phyloP scores from a whole-genome alignment of 1,139 yeast genomes.

The Debaryomyces subglobosus region DNA sequence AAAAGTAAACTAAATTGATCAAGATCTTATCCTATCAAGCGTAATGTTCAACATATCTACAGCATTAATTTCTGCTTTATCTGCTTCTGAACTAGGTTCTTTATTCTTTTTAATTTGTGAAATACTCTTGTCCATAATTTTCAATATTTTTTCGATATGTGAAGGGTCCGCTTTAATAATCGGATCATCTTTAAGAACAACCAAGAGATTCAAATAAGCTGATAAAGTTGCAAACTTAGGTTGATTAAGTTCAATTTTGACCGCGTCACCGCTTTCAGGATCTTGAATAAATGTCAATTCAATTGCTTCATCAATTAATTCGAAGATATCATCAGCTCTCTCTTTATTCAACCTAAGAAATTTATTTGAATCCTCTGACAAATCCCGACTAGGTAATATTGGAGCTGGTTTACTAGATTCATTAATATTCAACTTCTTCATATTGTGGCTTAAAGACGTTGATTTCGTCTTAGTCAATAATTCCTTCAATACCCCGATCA shows the following conservation, averaged over 20 bases:
- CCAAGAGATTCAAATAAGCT: constrained; percentile 57
- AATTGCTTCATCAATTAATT: constrained; percentile 37
- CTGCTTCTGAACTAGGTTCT: constrained; percentile 14
- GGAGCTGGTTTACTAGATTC: constrained; percentile 13
- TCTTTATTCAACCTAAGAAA: constrained; percentile 41
- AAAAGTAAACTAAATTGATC: background rate
- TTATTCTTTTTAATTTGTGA: constrained; percentile 17
- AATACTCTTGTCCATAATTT: constrained; percentile 16
- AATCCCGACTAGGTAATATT: constrained; percentile 23
- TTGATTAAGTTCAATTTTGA: constrained; percentile 20
- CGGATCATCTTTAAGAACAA: constrained; percentile 40
- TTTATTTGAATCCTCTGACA: constrained; percentile 20
- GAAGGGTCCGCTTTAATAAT: constrained; percentile 21
- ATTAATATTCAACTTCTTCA: constrained; percentile 10
- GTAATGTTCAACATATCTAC: constrained; percentile 44
- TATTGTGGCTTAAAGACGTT: constrained; percentile 6
- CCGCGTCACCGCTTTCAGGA: constrained; percentile 12
- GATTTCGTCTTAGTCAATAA: constrained; percentile 40
- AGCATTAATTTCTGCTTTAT: constrained; percentile 32
- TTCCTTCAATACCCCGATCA: constrained; percentile 70
- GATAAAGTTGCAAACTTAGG: constrained; percentile 47
- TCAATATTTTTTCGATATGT: constrained; percentile 24
- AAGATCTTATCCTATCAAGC: constrained; percentile 35
- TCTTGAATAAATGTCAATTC: constrained; percentile 32
- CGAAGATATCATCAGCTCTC: constrained; percentile 43